Evolutionary conservation across 1,139 yeast species (phyloP), one percentile per base, ranked within the genome.

Genomic region (Kurtzmaniella quercitrusa): DNA sequence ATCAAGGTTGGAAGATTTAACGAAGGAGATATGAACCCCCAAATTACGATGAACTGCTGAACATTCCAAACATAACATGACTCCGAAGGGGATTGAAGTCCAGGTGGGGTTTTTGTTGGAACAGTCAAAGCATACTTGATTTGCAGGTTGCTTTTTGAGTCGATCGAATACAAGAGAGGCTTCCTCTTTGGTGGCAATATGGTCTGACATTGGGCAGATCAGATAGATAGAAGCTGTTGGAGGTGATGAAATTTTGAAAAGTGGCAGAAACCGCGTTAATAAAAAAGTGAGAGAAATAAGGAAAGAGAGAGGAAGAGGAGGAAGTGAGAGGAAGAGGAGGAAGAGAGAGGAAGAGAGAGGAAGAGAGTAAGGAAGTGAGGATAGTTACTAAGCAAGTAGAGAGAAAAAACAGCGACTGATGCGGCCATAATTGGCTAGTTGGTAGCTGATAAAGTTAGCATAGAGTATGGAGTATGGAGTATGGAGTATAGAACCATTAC

Each of bases 1-100:
- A 65, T 93, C 98, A 75, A 93, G 76, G 50, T 88, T 89, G 38
- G 95, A 82, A 33, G 96, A 88, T 60, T 91, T 88, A 41, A 93
- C 98, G 55, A 73, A 73, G 40, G 77, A 63, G 48, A 73, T 69
- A 50, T 73, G 79, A 23, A 73, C 78, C 5, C 79, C 79, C 56
- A 73, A 57, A 56, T 73, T 73, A 52, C 79, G 62, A 57, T 73
- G 79, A 16, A 71, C 75, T 1, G 78, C 73, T 9, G 75, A 70
- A 53, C 79, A 73, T 52, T 73, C 77, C 49, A 73, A 60, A 57
- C 79, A 73, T 41, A 73, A 62, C 52, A 73, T 60, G 47, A 73
- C 65, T 6, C 77, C 79, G 57, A 70, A 73, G 9, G 79, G 78
- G 43, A 73, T 68, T 21, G 77, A 72, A 12, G 78, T 70, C 79